Conservation (phyloP, 352 stramenopile species). For the Phytophthora fragariaefolia region DNA sequence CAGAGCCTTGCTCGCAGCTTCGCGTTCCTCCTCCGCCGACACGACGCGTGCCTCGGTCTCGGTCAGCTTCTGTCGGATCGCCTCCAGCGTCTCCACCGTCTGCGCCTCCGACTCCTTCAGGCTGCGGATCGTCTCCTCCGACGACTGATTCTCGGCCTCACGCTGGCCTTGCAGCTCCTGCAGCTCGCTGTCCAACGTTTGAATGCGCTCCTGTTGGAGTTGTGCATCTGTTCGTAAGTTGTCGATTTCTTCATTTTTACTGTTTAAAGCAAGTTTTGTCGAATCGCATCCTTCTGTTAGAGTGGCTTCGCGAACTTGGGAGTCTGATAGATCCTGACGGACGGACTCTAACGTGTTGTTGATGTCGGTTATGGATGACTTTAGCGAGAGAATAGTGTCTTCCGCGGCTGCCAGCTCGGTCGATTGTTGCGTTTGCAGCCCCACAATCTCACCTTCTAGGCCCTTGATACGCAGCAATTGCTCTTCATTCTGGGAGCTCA, state of each 20-base stretch:
- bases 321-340: constrained; percentile 10
- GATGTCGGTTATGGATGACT: constrained; percentile 9
- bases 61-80: constrained; percentile 21
- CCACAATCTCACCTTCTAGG: constrained; percentile 27
- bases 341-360: constrained; percentile 15
- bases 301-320: not conserved
- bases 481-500: constrained; percentile 20
- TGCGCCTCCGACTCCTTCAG: constrained; percentile 19
- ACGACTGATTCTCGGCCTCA: constrained; percentile 10
- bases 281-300: constrained; percentile 8
- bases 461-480: constrained; percentile 14
- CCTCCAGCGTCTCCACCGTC: constrained; percentile 11
- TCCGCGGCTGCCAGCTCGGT: constrained; percentile 16
- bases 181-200: constrained; percentile 26
- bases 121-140: constrained; percentile 17
- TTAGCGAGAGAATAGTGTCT: constrained; percentile 19
- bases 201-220: constrained; percentile 5
- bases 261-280: not conserved
- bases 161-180: constrained; percentile 21
- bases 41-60: constrained; percentile 16
- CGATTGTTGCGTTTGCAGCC: constrained; percentile 23
- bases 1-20: constrained; percentile 14
- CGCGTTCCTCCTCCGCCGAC: constrained; percentile 9
- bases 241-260: not conserved
- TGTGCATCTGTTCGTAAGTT: constrained; percentile 5